phyloP scores from a whole-genome alignment of 73 alveolate species.

The Tetrahymena thermophila region DNA sequence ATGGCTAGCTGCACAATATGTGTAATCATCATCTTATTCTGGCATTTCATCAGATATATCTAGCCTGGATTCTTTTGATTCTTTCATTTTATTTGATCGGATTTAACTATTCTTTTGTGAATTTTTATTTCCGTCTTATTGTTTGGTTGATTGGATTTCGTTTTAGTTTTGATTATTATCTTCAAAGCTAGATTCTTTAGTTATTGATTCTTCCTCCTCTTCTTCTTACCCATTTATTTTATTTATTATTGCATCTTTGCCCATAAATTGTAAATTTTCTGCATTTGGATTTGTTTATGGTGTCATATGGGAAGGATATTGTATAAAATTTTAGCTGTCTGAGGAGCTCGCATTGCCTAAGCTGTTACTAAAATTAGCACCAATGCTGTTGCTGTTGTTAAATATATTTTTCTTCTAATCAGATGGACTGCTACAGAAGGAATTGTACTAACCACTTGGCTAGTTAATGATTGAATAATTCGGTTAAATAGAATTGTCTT shows the following conservation, averaged over 20 bases:
- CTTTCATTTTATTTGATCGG: background rate
- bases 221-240: background rate
- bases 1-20: background rate
- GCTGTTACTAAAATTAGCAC: background rate
- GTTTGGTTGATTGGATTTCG: background rate
- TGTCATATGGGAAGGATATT: background rate
- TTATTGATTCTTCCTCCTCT: background rate
- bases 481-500: background rate
- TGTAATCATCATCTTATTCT: background rate
- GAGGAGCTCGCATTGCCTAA: background rate
- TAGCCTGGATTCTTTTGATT: background rate
- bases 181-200: background rate
- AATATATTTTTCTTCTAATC: background rate
- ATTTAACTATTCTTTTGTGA: background rate
- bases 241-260: background rate
- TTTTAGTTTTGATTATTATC: background rate
- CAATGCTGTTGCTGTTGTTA: background rate
- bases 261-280: background rate
- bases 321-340: background rate
- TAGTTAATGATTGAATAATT: background rate
- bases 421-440: background rate
- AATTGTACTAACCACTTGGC: background rate
- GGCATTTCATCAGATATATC: background rate
- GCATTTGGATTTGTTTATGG: background rate
- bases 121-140: background rate